Base-by-base conservation (phyloP, 2,329 filamentous ascomycete genomes). In the Pseudocercospora pini-densiflorae region DNA sequence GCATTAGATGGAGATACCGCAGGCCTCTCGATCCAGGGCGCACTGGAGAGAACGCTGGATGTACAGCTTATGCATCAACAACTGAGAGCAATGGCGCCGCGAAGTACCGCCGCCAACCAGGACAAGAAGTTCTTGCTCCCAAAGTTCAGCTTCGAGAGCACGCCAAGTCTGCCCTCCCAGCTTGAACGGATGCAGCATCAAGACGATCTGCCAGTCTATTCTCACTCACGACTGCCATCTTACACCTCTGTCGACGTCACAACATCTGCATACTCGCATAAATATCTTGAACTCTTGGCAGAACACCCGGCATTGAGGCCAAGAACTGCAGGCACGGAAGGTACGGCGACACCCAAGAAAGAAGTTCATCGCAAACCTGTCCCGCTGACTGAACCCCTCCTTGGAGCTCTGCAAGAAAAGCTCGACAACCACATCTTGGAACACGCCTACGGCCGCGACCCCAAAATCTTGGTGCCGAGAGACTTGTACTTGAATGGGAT, bases 361-460 rank as follows among this genome's bases (percentile, higher is more conserved):
- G n/a, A 51, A 5, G 12, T 24, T 54, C 23, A 16, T 24, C 51
- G 23, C 21, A 29, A 54, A 29, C 24, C 51, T 24, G 24, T 54
- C 9, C 21, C 51, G 24, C 51, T 29, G 24, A 54, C 21, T 16
- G 51, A 31, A 3, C 51, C 51, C 51, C 51, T 54, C 51, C 24
- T 54, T 29, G 21, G 51, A 31, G 51, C 51, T 54, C 51, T 31
- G 3, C 51, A 54, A 54, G 51, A 29, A 29, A 24, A 54, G 51
- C 51, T 54, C 51, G 51, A 54, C 51, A 54, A 54, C 51, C 31
- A 58, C 54, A 59, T 59, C 19, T 31, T 59, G 10, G 21, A 59
- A 16, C 16, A 29, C 19, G 31, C 55, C 9, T 59, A 59, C 23
- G 10, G 27, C 5, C 27, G 55, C 31, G 55, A 59, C 19, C 14